Base-by-base conservation (phyloP, 78 protist species). In the Dictyostelium brefeldianum region DNA sequence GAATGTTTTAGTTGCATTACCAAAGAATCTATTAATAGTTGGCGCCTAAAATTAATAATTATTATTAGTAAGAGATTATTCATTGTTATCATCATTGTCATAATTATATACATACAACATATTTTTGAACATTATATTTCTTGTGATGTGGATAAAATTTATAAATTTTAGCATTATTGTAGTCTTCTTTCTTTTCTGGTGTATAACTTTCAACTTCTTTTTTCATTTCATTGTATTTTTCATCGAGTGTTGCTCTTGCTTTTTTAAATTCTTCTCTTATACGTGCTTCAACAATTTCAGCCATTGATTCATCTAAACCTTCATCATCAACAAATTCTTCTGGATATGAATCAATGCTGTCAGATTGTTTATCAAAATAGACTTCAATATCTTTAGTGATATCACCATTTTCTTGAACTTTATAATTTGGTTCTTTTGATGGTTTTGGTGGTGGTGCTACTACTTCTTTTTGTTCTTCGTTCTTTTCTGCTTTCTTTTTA, bases 141-240 rank as follows among this genome's bases (percentile, higher is more conserved):
- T 57, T 51, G 59, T 84, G 91, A 59, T 25, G 59, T 46, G 91
- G 91, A 71, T 84, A 84, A 75, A 84, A 84, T 62, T 84, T 84
- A 62, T 84, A 84, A 17, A 84, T 5, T 78, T 84, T 84, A 22
- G n/a, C 2, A 27, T 84, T 74, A 12, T 43, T 31, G 50, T 57
- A 74, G 29, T 84, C 50, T 12, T 65, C 57, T 15, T 36, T 18
- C 17, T 56, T 18, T 41, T 71, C 43, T 25, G 18, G 22, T 1
- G 83, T 4, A 17, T 53, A 73, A 17, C 9, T 22, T 5, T 17
- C 82, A 7, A 84, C 22, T 74, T 84, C 91, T 5, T 17, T 10
- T 18, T 15, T 9, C 20, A 73, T 57, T 17, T 2, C 59, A 15
- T 46, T 62, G 27, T 27, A 57, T 15, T 46, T 27, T 6, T 31